Percentiles rank a stretch among this genome's conserved stretches.
These are phyloP conservation scores for Suillus subaureus DNA, from an alignment of 768 basidiomycete species.

Conservation along the genomic window DNA sequence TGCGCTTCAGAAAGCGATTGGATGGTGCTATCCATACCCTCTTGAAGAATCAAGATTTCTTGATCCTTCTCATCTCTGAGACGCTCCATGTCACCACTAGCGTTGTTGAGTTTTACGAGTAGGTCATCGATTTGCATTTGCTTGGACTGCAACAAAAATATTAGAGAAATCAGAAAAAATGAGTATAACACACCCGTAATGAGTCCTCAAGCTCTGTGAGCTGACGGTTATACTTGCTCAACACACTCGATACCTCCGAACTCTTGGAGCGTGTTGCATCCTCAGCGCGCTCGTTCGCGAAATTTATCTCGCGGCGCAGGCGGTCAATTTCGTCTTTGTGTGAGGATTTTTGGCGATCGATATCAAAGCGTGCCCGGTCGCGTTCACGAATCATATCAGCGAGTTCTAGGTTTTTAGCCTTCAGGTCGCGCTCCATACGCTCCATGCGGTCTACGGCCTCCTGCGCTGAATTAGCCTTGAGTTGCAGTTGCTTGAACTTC, in stretches of 20 bases:
- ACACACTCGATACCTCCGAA: slow-evolving; percentile 85
- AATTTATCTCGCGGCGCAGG: slow-evolving; percentile 86
- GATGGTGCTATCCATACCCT: slow-evolving; percentile 91
- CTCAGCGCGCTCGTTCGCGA: slow-evolving; percentile 97
- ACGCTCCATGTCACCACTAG: slow-evolving; percentile 74
- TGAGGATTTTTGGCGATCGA: slow-evolving; percentile 89
- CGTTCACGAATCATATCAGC: slow-evolving; percentile 99
- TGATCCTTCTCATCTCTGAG: slow-evolving; percentile 95
- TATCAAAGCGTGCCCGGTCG: slow-evolving; percentile 92
- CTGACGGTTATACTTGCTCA: slow-evolving; percentile 95
- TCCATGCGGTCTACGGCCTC: slow-evolving; percentile 99
- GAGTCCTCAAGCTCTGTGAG: slow-evolving; percentile 96
- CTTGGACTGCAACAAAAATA: slow-evolving; percentile 62
- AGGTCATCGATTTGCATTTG: slow-evolving; percentile 97
- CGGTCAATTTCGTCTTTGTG: slow-evolving; percentile 97
- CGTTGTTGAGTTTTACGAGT: slow-evolving; percentile 74
- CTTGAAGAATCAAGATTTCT: slow-evolving; percentile 93
- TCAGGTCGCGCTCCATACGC: slow-evolving; percentile 96
- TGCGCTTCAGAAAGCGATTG: slow-evolving; percentile 85
- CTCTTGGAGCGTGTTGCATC: slow-evolving; percentile 90
- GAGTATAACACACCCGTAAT: slow-evolving; percentile 61
- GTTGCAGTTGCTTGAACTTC: slow-evolving; percentile 96
- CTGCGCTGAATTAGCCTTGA: slow-evolving; percentile 97
- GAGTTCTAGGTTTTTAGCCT: slow-evolving; percentile 96
- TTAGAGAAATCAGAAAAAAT: slow-evolving; percentile 16